Evolutionary conservation across 1,284 basidiomycete genomes (phyloP).

Genomic region (Boletellus sp.): DNA sequence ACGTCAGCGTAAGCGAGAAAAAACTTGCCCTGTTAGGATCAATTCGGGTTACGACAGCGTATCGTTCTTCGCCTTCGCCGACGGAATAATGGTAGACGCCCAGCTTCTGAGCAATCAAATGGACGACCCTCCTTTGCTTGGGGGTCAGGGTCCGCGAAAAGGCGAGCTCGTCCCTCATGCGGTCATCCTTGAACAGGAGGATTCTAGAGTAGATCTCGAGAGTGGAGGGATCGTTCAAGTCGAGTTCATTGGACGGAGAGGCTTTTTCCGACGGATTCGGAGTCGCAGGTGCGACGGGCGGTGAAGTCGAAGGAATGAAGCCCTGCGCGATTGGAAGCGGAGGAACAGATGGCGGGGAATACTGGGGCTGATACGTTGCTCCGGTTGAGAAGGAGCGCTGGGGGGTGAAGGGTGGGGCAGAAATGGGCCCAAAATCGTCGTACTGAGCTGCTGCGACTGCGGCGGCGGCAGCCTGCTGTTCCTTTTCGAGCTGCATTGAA

Average conservation of each 20-base stretch:
- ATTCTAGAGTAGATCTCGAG: constrained; percentile 97
- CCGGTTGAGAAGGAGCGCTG: constrained; percentile 63
- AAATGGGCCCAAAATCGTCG: constrained; percentile 65
- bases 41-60: constrained; percentile 88
- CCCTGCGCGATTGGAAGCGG: constrained; percentile 54
- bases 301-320: constrained; percentile 49
- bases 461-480: constrained; percentile 40
- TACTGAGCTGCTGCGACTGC: constrained; percentile 42
- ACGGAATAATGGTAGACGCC: constrained; percentile 93
- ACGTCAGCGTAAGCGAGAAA: constrained; percentile 16
- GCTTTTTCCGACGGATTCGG: constrained; percentile 60
- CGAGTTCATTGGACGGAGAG: constrained; percentile 65
- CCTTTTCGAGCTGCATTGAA: constrained; percentile 90
- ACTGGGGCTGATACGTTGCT: constrained; percentile 55
- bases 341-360: constrained; percentile 55
- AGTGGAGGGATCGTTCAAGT: constrained; percentile 93
- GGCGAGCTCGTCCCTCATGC: constrained; percentile 94
- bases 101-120: constrained; percentile 93
- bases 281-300: constrained; percentile 49
- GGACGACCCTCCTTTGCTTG: constrained; percentile 89
- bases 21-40: constrained; percentile 69
- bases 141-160: constrained; percentile 85
- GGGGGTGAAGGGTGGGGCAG: constrained; percentile 48
- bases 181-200: constrained; percentile 95
- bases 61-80: constrained; percentile 89